Evolutionary conservation across 2,329 filamentous ascomycete species (phyloP).

Genomic region (Piedraia hortae): DNA sequence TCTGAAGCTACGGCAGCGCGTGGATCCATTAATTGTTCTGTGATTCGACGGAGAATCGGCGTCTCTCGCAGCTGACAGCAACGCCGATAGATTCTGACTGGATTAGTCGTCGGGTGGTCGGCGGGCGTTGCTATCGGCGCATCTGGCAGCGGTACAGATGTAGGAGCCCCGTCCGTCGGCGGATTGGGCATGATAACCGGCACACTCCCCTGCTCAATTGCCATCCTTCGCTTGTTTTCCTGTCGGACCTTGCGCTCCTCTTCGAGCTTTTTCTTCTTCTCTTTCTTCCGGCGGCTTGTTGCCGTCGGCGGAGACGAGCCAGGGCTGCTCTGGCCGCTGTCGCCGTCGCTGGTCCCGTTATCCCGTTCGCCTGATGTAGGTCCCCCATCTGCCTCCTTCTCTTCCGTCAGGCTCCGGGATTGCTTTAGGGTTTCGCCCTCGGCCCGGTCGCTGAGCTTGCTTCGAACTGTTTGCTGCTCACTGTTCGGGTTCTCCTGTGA

Average conservation of each 20-base stretch:
- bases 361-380: conserved; percentile 20
- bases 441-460: conserved; percentile 33
- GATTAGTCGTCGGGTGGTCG: conserved; percentile 59
- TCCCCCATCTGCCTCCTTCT: too few species aligned
- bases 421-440: conserved; percentile 51
- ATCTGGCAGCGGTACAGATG: conserved; percentile 3
- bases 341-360: conserved; percentile 3
- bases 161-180: background rate
- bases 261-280: conserved; percentile 88
- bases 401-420: conserved; percentile 25
- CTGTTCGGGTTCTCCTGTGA: conserved; percentile 14
- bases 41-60: conserved; percentile 71
- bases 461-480: conserved; percentile 28
- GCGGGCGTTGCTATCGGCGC: conserved; percentile 18
- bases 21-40: conserved; percentile 53
- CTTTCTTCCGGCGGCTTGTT: conserved; percentile 41
- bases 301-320: conserved; percentile 4
- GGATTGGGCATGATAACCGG: conserved; percentile 40
- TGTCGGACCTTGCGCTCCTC: conserved; percentile 79
- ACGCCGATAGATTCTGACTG: conserved; percentile 70
- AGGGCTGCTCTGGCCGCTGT: conserved; percentile 1
- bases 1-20: conserved; percentile 34
- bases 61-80: conserved; percentile 88
- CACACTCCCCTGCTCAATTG: conserved; percentile 64
- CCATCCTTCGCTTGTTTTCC: conserved; percentile 60